Base-by-base conservation (phyloP, 768 basidiomycete species). In the Sarcodon sp. region DNA sequence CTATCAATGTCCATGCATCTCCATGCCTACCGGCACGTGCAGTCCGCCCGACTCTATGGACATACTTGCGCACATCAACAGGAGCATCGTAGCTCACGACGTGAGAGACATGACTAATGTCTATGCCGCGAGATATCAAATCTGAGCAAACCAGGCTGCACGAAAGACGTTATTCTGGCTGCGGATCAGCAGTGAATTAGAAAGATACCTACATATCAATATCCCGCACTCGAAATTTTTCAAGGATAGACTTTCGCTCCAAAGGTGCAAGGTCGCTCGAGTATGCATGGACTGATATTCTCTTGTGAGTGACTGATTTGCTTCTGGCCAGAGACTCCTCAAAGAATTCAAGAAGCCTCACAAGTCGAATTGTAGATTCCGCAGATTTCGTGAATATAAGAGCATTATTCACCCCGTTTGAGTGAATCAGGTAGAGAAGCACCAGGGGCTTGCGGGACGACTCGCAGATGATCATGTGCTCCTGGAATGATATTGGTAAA, bases 331-430 rank as follows among this genome's bases (percentile, higher is more conserved):
- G 64, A 15, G 76, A 69, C 12, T 70, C 68, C 65, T 90, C 81
- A 54, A 96, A 92, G 55, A 84, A 83, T 21, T 83, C 76, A 53
- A 97, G 78, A 9, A 97, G 70, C 36, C 72, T 76, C 27, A 92
- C 82, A 6, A 98, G 79, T 7, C 94, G 77, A 3, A 71, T 68
- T 0, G 92, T 87, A 0, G 89, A 90, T 59, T 98, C 93, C 4
- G 93, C 83, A 0, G 87, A 90, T 65, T 97, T 98, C n/a, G 94
- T 96, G 67, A 99, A 99, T 32, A 96, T 82, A 33, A 99, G 70
- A 0, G 83, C 86, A 50, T 86, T 85, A 7, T 63, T 69, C 16
- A 91, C 71, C 7, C 68, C 57, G 43, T 67, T 70, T 7, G 67
- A 60, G 57, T 85, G 80, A 2, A 96, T 70, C 45, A 99, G 81